Evolutionary conservation across 176 grass and related monocot species (phyloP), one percentile per base, ranked within the genome.

Genomic region (Pontederia paniculata): DNA sequence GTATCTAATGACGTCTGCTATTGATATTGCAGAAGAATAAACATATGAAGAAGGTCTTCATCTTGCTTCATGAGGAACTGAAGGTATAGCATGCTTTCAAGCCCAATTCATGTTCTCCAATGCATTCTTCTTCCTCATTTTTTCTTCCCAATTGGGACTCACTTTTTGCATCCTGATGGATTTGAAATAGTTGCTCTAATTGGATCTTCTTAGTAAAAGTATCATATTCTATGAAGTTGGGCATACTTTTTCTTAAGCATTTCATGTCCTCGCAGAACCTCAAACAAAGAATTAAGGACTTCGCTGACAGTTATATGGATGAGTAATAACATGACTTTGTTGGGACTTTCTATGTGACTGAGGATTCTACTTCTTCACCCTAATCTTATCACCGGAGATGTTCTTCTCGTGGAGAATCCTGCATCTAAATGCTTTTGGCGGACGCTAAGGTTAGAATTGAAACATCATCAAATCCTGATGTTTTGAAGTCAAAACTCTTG

Each of bases 41-140:
- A 60, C 79, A 66, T 65, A 78, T 98, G 77, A 98, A 98, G 80
- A 98, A 84, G 66, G 72, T 98, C 17, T 93, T 98, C 48, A 6
- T 81, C 49, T 57, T 93, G 63, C 83, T 98, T 48, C 94, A 98
- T 57, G 83, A 98, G 62, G 94, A 98, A 66, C 52, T 93, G 62
- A 65, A 62, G 80, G 94, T 93, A 54, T 28, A 68, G 62, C 45
- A 19, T 19, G 41, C 17, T 9, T 66, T 57, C 54, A 48, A 42
- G 16, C 49, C n/a, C 1, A 23, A 48, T 60, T 10, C 7, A 12
- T 59, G 57, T 25, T 57, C 74, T 31, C 58, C 11, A 47, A 5
- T 37, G 28, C 7, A 37, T 37, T 37, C 28, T 37, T 2, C 28
- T 37, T 37, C 28, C 28, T 37, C 28, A 37, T 5, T 5, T 59